Base-by-base conservation (phyloP, 495 filamentous ascomycete species). In the Penicillium longicatenatum region DNA sequence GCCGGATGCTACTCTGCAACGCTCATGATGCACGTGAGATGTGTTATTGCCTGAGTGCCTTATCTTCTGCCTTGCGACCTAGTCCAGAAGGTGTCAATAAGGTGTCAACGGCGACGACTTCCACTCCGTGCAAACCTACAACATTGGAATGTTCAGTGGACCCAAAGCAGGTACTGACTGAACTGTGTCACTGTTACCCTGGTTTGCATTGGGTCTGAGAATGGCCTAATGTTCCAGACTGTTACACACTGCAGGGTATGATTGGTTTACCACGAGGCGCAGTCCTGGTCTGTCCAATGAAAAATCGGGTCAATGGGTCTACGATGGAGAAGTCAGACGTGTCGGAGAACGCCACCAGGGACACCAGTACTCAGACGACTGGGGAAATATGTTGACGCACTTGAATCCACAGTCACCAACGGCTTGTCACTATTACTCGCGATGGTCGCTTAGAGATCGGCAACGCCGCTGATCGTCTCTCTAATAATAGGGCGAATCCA, bases 231-330 rank as follows among this genome's bases (percentile, higher is more conserved):
- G 41, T 54, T 54, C 39, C 41, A 54, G 52, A 54, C 26, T 33
- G 22, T 41, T 0, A 45, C 50, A 29, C 35, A 11, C 42, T 52
- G 20, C 19, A 29, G 12, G 21, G 20, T n/a, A 46, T 54, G 52
- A 54, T 54, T 54, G 52, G 52, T 29, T 33, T 29, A 41, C 41
- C 52, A 54, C 52, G 52, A 54, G 52, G 52, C 29, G 37, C 41
- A 21, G n/a, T 33, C n/a, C 7, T 17, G 16, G 52, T 24, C 30
- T 14, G 20, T 14, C 52, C 52, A 44, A 54, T 54, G 1, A 30
- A 19, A 29, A 7, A n/a, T 14, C n/a, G 12, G 16, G 4, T 30
- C 6, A 19, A 54, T 54, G 52, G 52, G 52, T 54, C 52, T 46
- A 12, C 17, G 52, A 54, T 46, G 52, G 41, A 54, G 52, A 26